A percentile compares a stretch with the other conserved stretches of the same genome.
Evolutionary conservation across 1,284 basidiomycete genomes (phyloP).

Genomic region (Leccinum subfulvum): DNA sequence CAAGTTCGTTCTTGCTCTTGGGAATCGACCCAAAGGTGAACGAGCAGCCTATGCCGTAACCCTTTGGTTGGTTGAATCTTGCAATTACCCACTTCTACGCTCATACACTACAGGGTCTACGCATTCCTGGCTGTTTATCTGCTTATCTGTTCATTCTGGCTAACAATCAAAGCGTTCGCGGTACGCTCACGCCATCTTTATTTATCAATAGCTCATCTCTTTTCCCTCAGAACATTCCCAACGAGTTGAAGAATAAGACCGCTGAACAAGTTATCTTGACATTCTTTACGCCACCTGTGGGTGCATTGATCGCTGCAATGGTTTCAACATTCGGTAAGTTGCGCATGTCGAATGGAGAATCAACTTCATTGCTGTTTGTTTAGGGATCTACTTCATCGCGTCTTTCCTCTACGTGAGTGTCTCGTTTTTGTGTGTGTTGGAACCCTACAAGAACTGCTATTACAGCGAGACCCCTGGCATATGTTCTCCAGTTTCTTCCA

Average conservation of each 20-base stretch:
- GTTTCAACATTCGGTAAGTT: slow-evolving; percentile 78
- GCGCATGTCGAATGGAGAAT: not conserved
- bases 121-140: slow-evolving; percentile 79
- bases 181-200: slow-evolving; percentile 39
- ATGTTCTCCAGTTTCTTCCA: slow-evolving; percentile 97
- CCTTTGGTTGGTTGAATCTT: slow-evolving; percentile 54
- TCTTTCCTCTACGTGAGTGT: slow-evolving; percentile 85
- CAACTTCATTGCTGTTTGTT: slow-evolving; percentile 1
- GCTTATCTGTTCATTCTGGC: slow-evolving; percentile 80
- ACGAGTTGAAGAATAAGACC: slow-evolving; percentile 48
- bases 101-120: slow-evolving; percentile 59
- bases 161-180: slow-evolving; percentile 77
- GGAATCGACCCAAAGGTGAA: slow-evolving; percentile 96
- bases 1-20: slow-evolving; percentile 91
- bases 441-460: slow-evolving; percentile 5
- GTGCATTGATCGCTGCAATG: slow-evolving; percentile 84
- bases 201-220: not conserved
- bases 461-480: slow-evolving; percentile 93
- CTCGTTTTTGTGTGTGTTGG: not conserved
- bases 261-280: slow-evolving; percentile 44
- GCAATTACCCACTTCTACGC: slow-evolving; percentile 1
- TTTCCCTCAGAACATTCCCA: slow-evolving; percentile 53
- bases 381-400: slow-evolving; percentile 77
- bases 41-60: slow-evolving; percentile 79
- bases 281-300: slow-evolving; percentile 76